Percentiles rank a stretch among this genome's conserved stretches.
phyloP scores from a whole-genome alignment of 169 alveolate genomes.

The Plasmodium cynomolgi region DNA sequence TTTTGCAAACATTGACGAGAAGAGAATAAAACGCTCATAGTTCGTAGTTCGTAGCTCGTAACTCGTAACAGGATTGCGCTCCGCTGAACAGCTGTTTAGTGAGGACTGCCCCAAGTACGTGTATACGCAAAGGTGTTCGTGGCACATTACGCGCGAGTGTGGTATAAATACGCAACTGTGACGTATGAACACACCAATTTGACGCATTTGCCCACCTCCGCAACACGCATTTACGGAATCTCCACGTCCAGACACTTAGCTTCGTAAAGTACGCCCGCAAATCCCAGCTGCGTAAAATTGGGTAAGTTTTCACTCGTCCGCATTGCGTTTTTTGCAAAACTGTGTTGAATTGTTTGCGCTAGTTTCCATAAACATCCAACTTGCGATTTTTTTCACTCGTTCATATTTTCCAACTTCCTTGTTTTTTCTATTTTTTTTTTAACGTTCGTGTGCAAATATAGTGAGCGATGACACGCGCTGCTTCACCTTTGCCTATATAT shows the following conservation, averaged over 20 bases:
- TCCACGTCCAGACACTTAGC: neutral
- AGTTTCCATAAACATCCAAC: neutral
- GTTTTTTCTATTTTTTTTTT: neutral
- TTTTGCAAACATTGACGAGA: neutral
- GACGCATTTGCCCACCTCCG: neutral
- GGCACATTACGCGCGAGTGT: neutral
- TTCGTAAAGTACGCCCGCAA: neutral
- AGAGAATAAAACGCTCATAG: neutral
- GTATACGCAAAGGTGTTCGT: neutral
- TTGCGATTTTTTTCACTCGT: neutral
- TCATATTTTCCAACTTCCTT: neutral
- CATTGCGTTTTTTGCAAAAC: neutral
- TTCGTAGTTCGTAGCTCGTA: neutral
- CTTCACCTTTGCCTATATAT: neutral
- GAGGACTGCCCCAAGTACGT: neutral
- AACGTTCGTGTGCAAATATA: conserved; percentile 5
- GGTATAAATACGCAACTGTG: neutral
- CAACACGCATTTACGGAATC: neutral
- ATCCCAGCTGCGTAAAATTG: neutral
- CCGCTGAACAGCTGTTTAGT: neutral
- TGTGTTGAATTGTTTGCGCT: neutral
- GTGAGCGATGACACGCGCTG: neutral
- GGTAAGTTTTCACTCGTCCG: neutral
- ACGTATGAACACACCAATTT: neutral
- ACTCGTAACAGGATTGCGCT: neutral